Conservation (phyloP, 768 basidiomycete genomes). For the Cystofilobasidium ferigula region DNA sequence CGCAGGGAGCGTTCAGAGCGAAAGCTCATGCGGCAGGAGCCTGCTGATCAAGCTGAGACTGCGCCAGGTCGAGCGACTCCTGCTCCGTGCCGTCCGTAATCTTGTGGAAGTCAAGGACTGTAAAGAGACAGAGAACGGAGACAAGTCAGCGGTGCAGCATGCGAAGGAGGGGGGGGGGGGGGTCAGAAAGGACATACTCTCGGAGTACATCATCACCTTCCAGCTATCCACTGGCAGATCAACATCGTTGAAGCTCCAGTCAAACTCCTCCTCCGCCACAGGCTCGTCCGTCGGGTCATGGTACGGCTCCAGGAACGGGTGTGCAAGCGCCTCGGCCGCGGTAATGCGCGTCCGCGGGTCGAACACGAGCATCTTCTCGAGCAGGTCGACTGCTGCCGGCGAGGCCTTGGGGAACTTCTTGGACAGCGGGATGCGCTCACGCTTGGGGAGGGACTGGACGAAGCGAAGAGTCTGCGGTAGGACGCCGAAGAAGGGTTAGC, state of each 20-base stretch:
- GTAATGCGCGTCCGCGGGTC: constrained; percentile 95
- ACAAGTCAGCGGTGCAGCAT: neutral
- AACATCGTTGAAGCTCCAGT: constrained; percentile 99
- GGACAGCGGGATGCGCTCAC: constrained; percentile 86
- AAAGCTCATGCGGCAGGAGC: too few relatives aligned
- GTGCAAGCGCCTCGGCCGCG: constrained; percentile 74
- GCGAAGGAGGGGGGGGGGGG: neutral
- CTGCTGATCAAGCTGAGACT: neutral
- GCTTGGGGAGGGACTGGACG: constrained; percentile 93
- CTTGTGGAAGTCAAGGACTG: neutral
- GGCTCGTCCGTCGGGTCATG: constrained; percentile 98
- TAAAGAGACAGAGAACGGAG: neutral
- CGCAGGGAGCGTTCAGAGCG: too few relatives aligned
- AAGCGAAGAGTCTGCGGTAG: constrained; percentile 75
- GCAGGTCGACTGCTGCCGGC: constrained; percentile 78
- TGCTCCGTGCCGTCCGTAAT: neutral
- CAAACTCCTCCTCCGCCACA: constrained; percentile 81
- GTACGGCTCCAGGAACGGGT: constrained; percentile 92
- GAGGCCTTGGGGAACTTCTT: constrained; percentile 72
- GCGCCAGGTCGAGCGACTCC: neutral
- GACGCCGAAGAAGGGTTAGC: neutral
- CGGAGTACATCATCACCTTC: constrained; percentile 97
- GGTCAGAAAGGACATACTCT: constrained; percentile 37
- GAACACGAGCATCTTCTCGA: constrained; percentile 98
- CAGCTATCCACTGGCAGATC: constrained; percentile 96